Evolutionary conservation across 768 basidiomycete species (phyloP).

Genomic region (Rubroboletus pulcherrimus): DNA sequence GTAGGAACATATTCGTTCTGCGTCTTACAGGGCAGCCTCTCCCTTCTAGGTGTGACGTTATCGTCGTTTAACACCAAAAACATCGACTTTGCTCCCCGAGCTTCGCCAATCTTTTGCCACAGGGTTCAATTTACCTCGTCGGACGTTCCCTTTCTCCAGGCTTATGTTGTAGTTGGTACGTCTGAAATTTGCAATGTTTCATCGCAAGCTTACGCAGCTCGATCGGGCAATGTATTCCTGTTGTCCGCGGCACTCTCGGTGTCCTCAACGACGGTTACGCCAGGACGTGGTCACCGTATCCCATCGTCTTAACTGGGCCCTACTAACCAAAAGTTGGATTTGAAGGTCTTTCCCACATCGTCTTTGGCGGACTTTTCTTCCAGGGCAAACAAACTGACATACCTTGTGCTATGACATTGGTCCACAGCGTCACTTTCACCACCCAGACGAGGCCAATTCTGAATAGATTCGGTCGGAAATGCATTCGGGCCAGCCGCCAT

Average conservation of each 20-base stretch:
- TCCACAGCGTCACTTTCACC: background rate
- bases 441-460: background rate
- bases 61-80: constrained; percentile 39
- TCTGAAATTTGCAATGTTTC: background rate
- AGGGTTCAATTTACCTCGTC: background rate
- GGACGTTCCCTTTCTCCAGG: background rate
- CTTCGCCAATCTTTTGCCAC: constrained; percentile 51
- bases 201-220: background rate
- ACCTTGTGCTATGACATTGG: too few species aligned
- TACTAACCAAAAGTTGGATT: background rate
- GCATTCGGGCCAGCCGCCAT: background rate
- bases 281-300: background rate
- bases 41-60: constrained; percentile 54
- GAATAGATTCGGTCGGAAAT: background rate
- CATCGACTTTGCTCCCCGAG: constrained; percentile 70
- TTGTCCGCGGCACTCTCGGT: background rate
- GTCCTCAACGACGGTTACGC: background rate
- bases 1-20: constrained; percentile 62
- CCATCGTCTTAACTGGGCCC: background rate
- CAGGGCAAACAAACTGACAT: background rate
- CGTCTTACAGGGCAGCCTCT: constrained; percentile 59
- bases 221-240: background rate
- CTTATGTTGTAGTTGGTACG: background rate
- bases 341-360: background rate
- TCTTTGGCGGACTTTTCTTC: background rate